Conservation (phyloP, 176 grass and related monocot genomes). For the Neostapfia colusana region DNA sequence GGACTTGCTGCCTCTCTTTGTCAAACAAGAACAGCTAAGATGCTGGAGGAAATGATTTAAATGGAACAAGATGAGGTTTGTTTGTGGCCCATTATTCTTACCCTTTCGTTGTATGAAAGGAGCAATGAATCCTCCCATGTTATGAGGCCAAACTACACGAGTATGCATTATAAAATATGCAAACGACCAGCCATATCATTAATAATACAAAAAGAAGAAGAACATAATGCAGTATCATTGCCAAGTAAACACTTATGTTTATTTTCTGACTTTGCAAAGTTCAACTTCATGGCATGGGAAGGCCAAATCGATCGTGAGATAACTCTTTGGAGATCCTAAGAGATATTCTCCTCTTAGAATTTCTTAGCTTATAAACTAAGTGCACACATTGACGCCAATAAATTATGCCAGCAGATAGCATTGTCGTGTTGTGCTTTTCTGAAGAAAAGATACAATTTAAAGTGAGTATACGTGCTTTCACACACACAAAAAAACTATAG, state of each 20-base stretch:
- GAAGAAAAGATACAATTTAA: slow-evolving; percentile 29
- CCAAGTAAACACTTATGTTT: slow-evolving; percentile 16
- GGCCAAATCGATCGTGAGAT: slow-evolving; percentile 32
- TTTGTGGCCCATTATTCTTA: slow-evolving; percentile 32
- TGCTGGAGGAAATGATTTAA: slow-evolving; percentile 43
- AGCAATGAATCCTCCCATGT: neutral
- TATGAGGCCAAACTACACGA: slow-evolving; percentile 44
- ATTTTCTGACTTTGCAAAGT: slow-evolving; percentile 25
- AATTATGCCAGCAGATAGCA: slow-evolving; percentile 26
- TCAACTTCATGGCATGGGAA: slow-evolving; percentile 38
- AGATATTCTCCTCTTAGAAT: slow-evolving; percentile 31
- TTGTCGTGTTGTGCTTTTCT: slow-evolving; percentile 9
- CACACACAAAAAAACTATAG: neutral
- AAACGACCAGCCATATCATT: slow-evolving; percentile 32
- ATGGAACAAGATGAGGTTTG: slow-evolving; percentile 37
- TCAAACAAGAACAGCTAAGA: slow-evolving; percentile 55
- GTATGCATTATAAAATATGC: slow-evolving; percentile 23
- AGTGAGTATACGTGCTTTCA: neutral
- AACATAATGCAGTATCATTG: slow-evolving; percentile 35
- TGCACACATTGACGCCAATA: slow-evolving; percentile 31
- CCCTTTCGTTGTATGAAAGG: slow-evolving; percentile 46
- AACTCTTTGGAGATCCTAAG: slow-evolving; percentile 35
- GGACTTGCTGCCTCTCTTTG: slow-evolving; percentile 37
- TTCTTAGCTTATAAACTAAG: slow-evolving; percentile 38
- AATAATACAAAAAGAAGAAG: slow-evolving; percentile 27